Evolutionary conservation across 805 yeast genomes (phyloP).

Genomic region (Teunomyces lycoperdinae): DNA sequence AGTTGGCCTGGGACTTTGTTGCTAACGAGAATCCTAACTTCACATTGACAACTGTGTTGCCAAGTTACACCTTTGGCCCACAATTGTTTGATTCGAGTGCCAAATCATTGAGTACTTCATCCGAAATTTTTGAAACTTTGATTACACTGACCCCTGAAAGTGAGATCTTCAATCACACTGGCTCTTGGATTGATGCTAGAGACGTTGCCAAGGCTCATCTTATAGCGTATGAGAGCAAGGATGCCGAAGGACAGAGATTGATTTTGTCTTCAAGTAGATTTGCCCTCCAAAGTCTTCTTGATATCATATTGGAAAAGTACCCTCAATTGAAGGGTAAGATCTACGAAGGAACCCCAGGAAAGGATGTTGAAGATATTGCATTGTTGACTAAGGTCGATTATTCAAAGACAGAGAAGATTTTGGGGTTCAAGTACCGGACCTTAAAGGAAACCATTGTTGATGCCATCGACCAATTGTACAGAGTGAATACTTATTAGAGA

Average conservation of each 20-base stretch:
- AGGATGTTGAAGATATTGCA: slow-evolving; percentile 4
- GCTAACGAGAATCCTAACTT: slow-evolving; percentile 13
- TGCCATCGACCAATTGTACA: slow-evolving; percentile 18
- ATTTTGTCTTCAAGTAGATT: slow-evolving; percentile 13
- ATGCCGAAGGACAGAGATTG: slow-evolving; percentile 10
- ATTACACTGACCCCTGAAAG: slow-evolving; percentile 7
- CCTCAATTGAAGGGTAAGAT: slow-evolving; percentile 17
- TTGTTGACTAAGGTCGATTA: slow-evolving; percentile 13
- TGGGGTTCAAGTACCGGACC: slow-evolving; percentile 19
- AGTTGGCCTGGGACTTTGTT: slow-evolving; percentile 29
- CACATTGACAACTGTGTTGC: slow-evolving; percentile 12
- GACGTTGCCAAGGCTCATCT: slow-evolving; percentile 21
- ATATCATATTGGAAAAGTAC: slow-evolving; percentile 19
- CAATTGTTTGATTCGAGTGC: slow-evolving; percentile 14
- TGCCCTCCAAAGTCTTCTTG: slow-evolving; percentile 17
- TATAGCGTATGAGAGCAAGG: slow-evolving; percentile 11
- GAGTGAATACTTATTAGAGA: neutral
- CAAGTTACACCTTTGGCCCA: slow-evolving; percentile 18
- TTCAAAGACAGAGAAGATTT: slow-evolving; percentile 15
- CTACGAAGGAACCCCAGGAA: slow-evolving; percentile 18
- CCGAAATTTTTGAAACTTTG: slow-evolving; percentile 9
- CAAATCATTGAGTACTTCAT: slow-evolving; percentile 12
- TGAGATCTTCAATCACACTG: slow-evolving; percentile 4
- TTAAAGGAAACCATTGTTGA: slow-evolving; percentile 23
- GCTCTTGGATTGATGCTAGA: slow-evolving; percentile 15